phyloP scores from a whole-genome alignment of 768 basidiomycete species.

The Cystofilobasidium bisporidii region DNA sequence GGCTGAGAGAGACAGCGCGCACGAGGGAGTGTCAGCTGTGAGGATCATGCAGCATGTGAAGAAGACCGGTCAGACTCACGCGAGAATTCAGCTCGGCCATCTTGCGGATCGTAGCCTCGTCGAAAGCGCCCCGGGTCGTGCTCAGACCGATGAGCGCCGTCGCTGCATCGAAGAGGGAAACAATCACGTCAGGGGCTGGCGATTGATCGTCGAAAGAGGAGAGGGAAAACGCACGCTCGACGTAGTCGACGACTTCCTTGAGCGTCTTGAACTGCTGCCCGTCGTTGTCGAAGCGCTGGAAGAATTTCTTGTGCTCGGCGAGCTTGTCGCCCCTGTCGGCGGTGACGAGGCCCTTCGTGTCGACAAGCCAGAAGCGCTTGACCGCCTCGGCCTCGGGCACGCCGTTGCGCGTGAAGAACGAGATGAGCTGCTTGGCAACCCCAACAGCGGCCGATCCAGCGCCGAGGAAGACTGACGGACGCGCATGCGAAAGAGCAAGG shows the following conservation, averaged over 20 bases:
- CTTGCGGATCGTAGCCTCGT: conserved; percentile 54
- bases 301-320: conserved; percentile 77
- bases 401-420: conserved; percentile 77
- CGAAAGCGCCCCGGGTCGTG: conserved; percentile 75
- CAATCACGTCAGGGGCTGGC: neutral
- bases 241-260: conserved; percentile 57
- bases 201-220: neutral
- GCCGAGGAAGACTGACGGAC: conserved; percentile 65
- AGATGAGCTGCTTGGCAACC: conserved; percentile 73
- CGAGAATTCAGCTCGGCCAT: conserved; percentile 65
- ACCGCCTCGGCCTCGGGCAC: conserved; percentile 67
- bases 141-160: conserved; percentile 83
- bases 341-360: conserved; percentile 71
- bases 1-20: too few relatives aligned
- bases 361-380: conserved; percentile 66
- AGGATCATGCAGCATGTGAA: too few relatives aligned
- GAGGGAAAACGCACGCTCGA: conserved; percentile 11
- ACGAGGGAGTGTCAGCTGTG: too few relatives aligned
- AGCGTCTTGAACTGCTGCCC: conserved; percentile 67
- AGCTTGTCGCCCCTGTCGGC: conserved; percentile 59
- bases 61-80: neutral
- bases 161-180: conserved; percentile 34
- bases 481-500: neutral
- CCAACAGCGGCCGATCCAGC: conserved; percentile 88
- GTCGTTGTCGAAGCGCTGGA: conserved; percentile 68